phyloP scores from a whole-genome alignment of 2,329 filamentous ascomycete genomes.

The Penicillium sp. region DNA sequence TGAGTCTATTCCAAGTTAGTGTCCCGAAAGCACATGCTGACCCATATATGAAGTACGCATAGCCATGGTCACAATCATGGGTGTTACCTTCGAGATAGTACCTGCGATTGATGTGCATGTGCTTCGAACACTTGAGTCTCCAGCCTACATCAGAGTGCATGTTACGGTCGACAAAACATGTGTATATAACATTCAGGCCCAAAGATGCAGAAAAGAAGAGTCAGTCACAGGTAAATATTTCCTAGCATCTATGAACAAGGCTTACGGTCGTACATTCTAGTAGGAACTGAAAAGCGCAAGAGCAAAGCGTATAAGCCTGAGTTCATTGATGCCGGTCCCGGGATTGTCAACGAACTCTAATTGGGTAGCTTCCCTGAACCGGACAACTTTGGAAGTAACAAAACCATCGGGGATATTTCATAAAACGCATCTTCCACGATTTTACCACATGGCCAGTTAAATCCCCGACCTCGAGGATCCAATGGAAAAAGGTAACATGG shows the following conservation, averaged over 20 bases:
- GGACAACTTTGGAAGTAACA: conserved; percentile 1
- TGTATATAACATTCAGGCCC: background rate
- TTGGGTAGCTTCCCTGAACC: conserved; percentile 7
- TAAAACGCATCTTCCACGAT: background rate
- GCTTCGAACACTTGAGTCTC: background rate
- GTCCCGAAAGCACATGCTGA: background rate
- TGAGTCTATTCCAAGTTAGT: background rate
- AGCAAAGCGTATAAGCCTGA: background rate
- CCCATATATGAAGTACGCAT: background rate
- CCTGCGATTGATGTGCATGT: background rate
- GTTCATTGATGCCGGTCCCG: conserved; percentile 1
- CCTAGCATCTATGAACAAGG: background rate
- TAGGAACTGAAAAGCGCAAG: background rate
- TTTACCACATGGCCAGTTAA: conserved; percentile 5
- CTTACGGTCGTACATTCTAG: background rate
- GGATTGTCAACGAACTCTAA: background rate
- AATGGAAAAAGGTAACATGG: conserved; percentile 1
- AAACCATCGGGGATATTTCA: conserved; percentile 1
- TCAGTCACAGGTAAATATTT: background rate
- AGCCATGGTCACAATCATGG: background rate
- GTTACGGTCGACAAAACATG: too few species aligned
- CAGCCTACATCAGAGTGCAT: background rate
- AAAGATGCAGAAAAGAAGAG: background rate
- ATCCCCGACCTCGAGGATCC: background rate
- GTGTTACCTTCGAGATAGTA: background rate